phyloP scores from a whole-genome alignment of 176 grass and related monocot species.

The Otatea glauca region DNA sequence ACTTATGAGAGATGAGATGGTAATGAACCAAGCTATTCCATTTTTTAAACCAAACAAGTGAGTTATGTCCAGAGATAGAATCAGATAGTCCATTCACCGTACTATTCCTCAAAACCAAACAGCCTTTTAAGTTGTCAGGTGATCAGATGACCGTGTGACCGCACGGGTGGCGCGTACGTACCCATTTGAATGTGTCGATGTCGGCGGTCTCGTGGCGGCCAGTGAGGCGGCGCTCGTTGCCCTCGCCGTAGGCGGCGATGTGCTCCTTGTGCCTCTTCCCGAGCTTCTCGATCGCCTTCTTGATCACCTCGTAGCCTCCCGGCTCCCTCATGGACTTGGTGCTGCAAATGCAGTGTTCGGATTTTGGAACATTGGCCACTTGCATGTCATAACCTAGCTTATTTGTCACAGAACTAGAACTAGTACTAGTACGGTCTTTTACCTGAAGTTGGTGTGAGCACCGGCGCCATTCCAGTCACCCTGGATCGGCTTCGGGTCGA shows the following conservation, averaged over 20 bases:
- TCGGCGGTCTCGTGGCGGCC: slow-evolving; percentile 91
- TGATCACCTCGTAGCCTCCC: slow-evolving; percentile 85
- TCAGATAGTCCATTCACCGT: no score
- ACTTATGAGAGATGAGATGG: no score
- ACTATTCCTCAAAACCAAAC: no score
- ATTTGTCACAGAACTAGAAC: not conserved
- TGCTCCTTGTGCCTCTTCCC: slow-evolving; percentile 72
- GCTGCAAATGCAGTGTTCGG: slow-evolving; percentile 38
- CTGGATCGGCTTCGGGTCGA: slow-evolving; percentile 91
- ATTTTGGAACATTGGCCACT: not conserved
- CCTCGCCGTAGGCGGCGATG: slow-evolving; percentile 90
- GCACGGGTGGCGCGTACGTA: not conserved
- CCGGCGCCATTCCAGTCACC: slow-evolving; percentile 97
- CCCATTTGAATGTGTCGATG: slow-evolving; percentile 96
- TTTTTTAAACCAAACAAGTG: no score
- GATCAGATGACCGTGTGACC: not conserved
- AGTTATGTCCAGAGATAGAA: no score
- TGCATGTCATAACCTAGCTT: not conserved
- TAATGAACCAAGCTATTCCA: no score
- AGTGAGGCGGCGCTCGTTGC: slow-evolving; percentile 90
- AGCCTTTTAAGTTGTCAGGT: not conserved
- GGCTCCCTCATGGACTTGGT: slow-evolving; percentile 83
- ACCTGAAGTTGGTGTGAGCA: slow-evolving; percentile 92
- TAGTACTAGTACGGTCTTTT: not conserved
- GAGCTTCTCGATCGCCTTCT: slow-evolving; percentile 83